phyloP scores from a whole-genome alignment of 352 stramenopile genomes.

The Phytophthora agathidicida region DNA sequence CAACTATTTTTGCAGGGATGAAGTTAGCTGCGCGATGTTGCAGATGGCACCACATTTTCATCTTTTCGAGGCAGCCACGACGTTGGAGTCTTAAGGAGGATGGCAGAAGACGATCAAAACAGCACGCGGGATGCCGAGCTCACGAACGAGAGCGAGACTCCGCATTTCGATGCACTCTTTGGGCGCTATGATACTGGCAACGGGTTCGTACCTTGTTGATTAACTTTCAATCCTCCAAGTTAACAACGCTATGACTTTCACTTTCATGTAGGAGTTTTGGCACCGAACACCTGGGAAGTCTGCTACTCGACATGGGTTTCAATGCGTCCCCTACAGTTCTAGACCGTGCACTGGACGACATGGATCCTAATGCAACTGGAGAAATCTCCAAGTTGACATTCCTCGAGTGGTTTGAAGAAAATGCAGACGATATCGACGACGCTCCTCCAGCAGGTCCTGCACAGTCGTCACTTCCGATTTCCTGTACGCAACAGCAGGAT shows the following conservation, averaged over 20 bases:
- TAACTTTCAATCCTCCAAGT: not conserved
- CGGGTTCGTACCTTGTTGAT: constrained; percentile 21
- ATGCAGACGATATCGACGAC: constrained; percentile 66
- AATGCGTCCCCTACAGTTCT: constrained; percentile 55
- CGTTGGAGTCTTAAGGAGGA: constrained; percentile 4
- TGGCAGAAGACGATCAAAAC: constrained; percentile 37
- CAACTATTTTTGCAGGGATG: constrained; percentile 20
- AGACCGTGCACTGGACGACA: constrained; percentile 66
- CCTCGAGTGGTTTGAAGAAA: constrained; percentile 77
- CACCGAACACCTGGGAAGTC: constrained; percentile 60
- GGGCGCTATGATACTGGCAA: constrained; percentile 50
- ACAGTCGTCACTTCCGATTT: constrained; percentile 1
- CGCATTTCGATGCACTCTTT: constrained; percentile 72
- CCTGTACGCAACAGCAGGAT: constrained; percentile 27
- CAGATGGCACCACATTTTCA: not conserved
- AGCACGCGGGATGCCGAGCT: constrained; percentile 32
- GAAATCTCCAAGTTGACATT: constrained; percentile 74
- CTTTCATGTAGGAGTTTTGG: constrained; percentile 42
- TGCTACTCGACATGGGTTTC: constrained; percentile 80
- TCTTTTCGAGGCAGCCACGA: not conserved
- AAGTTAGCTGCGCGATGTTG: not conserved
- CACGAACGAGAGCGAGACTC: constrained; percentile 51
- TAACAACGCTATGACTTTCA: not conserved
- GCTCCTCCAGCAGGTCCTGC: not conserved
- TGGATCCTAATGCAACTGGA: constrained; percentile 69